A percentile compares a stretch with the other conserved stretches of the same genome.
phyloP scores from a whole-genome alignment of 2,329 filamentous ascomycete genomes.

The Alternaria consortialis region DNA sequence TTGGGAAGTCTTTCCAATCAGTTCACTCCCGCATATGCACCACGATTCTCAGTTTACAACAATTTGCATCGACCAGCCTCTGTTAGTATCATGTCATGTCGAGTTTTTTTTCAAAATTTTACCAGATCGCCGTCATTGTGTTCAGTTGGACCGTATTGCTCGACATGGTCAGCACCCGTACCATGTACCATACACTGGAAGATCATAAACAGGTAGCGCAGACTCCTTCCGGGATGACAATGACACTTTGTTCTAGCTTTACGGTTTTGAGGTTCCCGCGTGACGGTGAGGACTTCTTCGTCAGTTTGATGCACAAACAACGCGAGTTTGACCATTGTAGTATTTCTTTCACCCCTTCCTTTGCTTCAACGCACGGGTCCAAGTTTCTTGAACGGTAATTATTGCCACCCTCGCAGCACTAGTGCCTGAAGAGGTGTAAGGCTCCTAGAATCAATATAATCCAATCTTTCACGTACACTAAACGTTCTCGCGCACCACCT shows the following conservation, averaged over 20 bases:
- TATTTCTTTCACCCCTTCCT: neutral
- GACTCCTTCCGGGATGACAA: neutral
- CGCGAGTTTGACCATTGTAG: neutral
- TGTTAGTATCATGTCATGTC: neutral
- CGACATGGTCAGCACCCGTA: no score
- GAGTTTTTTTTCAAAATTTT: neutral
- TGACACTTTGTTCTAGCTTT: neutral
- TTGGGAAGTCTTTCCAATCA: neutral
- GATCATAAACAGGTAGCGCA: neutral
- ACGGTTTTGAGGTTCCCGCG: neutral
- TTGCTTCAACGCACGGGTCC: neutral
- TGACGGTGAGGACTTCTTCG: neutral
- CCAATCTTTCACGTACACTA: neutral
- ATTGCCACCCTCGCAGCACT: neutral
- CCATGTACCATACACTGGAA: no score
- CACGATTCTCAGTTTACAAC: neutral
- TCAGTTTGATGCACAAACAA: neutral
- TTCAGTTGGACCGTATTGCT: no score
- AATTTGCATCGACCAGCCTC: no score
- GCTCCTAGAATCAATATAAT: neutral
- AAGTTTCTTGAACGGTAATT: neutral
- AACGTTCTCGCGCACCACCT: neutral
- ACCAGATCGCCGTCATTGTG: no score
- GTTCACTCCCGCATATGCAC: neutral
- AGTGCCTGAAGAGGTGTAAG: neutral